A percentile compares a stretch with the other conserved stretches of the same genome.
These are phyloP conservation scores for Cryphonectria japonica DNA, from an alignment of 2,329 filamentous ascomycete genomes.

Conservation along the genomic window DNA sequence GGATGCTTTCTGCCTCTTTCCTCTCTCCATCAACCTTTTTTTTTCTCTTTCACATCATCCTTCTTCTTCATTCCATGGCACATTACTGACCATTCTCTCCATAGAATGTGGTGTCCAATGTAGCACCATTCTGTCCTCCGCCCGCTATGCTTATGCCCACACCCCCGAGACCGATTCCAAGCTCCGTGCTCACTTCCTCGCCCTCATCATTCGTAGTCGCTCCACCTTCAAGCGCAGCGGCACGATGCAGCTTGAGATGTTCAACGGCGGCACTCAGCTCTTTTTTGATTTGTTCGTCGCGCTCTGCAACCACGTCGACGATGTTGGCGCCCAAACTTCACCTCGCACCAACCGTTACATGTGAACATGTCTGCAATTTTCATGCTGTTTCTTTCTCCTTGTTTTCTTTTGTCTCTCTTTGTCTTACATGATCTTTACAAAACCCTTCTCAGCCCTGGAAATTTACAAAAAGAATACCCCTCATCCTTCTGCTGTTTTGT, in stretches of 20 bases:
- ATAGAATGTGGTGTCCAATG: slow-evolving; percentile 77
- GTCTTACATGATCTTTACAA: slow-evolving; percentile 1
- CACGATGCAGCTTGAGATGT: slow-evolving; percentile 96
- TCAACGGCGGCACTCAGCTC: slow-evolving; percentile 76
- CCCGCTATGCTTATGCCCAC: slow-evolving; percentile 86
- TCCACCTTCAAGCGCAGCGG: slow-evolving; percentile 90
- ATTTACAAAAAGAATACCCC: slow-evolving; percentile 26
- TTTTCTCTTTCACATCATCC: slow-evolving; percentile 3
- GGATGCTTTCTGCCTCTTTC: background rate
- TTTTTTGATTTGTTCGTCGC: slow-evolving; percentile 96
- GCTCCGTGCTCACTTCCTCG: slow-evolving; percentile 86
- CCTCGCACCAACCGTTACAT: slow-evolving; percentile 49
- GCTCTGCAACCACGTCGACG: slow-evolving; percentile 86
- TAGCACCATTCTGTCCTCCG: slow-evolving; percentile 82
- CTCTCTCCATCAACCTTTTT: background rate
- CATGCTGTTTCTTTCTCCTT: background rate
- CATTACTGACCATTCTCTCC: slow-evolving; percentile 27
- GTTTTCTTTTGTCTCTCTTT: background rate
- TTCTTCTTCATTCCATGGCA: background rate
- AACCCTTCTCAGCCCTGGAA: slow-evolving; percentile 16
- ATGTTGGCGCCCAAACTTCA: slow-evolving; percentile 56
- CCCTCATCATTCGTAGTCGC: slow-evolving; percentile 86
- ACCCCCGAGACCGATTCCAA: slow-evolving; percentile 92
- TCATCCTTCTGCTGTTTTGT: slow-evolving; percentile 20
- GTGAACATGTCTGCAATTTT: slow-evolving; percentile 1